Evolutionary conservation across 495 filamentous ascomycete genomes (phyloP).

Genomic region (Xeromyces bisporus): DNA sequence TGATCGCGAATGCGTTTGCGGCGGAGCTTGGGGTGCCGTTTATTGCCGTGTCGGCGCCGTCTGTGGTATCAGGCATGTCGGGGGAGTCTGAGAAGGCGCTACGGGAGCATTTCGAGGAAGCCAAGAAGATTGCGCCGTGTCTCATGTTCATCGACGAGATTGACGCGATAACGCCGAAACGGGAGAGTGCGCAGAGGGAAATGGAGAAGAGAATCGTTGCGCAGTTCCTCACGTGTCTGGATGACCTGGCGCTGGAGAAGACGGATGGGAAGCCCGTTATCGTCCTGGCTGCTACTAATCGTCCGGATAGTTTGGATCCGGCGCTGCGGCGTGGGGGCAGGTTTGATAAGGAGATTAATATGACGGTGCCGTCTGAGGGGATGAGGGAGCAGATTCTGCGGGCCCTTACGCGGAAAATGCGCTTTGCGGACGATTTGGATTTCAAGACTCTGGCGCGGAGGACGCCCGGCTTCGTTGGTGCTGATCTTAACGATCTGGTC

Average conservation of each 20-base stretch:
- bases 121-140: slow-evolving; percentile 73
- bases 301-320: slow-evolving; percentile 78
- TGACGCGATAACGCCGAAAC: slow-evolving; percentile 86
- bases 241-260: slow-evolving; percentile 63
- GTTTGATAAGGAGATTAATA: slow-evolving; percentile 86
- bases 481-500: slow-evolving; percentile 77
- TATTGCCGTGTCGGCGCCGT: slow-evolving; percentile 76
- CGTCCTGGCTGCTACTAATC: slow-evolving; percentile 83
- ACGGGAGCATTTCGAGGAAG: slow-evolving; percentile 77
- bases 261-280: slow-evolving; percentile 82
- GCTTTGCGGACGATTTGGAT: slow-evolving; percentile 54
- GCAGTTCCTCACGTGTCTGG: slow-evolving; percentile 80
- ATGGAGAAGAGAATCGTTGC: slow-evolving; percentile 97
- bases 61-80: slow-evolving; percentile 84
- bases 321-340: slow-evolving; percentile 71
- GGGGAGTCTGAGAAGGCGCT: slow-evolving; percentile 93
- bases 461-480: slow-evolving; percentile 89
- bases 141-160: slow-evolving; percentile 94
- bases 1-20: slow-evolving; percentile 82
- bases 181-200: slow-evolving; percentile 84
- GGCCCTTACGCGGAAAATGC: slow-evolving; percentile 55
- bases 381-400: slow-evolving; percentile 72
- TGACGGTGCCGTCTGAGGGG: slow-evolving; percentile 79
- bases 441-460: slow-evolving; percentile 67
- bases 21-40: slow-evolving; percentile 73